A percentile compares a stretch with the other conserved stretches of the same genome.
Conservation (phyloP, 2,329 filamentous ascomycete genomes). For the Aspergillus sojae region DNA sequence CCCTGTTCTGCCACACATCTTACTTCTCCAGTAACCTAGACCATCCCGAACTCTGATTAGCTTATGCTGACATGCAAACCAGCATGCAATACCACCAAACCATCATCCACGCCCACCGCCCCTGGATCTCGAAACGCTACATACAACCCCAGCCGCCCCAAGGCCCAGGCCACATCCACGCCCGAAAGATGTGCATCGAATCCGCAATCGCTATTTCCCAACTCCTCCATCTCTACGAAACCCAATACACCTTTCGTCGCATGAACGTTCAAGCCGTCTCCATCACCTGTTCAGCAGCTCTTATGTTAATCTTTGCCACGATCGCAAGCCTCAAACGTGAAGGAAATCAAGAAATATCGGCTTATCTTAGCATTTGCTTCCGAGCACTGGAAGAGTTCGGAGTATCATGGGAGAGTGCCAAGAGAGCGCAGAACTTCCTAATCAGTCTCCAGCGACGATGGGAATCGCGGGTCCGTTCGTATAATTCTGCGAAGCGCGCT, state of each 20-base stretch:
- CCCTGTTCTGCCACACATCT: slow-evolving; percentile 13
- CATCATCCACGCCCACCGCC: slow-evolving; percentile 39
- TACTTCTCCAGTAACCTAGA: slow-evolving; percentile 3
- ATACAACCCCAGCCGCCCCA: slow-evolving; percentile 38
- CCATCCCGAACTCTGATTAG: accelerated
- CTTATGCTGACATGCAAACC: neutral
- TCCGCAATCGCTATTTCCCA: slow-evolving; percentile 42
- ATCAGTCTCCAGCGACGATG: slow-evolving; percentile 39
- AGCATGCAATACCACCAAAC: slow-evolving; percentile 40
- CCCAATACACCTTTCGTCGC: slow-evolving; percentile 42
- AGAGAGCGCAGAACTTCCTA: slow-evolving; percentile 39
- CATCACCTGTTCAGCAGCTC: slow-evolving; percentile 46
- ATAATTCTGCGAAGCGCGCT: neutral
- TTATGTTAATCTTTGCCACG: slow-evolving; percentile 41
- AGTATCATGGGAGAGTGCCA: slow-evolving; percentile 43
- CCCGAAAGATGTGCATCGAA: slow-evolving; percentile 45
- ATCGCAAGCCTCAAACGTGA: slow-evolving; percentile 27
- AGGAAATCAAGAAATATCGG: neutral
- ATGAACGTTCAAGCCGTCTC: slow-evolving; percentile 46
- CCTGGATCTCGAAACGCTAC: slow-evolving; percentile 36
- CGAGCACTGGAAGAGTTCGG: slow-evolving; percentile 45
- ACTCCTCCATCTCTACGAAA: slow-evolving; percentile 44
- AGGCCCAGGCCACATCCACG: slow-evolving; percentile 45
- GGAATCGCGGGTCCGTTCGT: slow-evolving; percentile 21
- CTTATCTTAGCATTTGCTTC: slow-evolving; percentile 42